Conservation (phyloP, 345 rosid species). For the Hypericum perforatum region DNA sequence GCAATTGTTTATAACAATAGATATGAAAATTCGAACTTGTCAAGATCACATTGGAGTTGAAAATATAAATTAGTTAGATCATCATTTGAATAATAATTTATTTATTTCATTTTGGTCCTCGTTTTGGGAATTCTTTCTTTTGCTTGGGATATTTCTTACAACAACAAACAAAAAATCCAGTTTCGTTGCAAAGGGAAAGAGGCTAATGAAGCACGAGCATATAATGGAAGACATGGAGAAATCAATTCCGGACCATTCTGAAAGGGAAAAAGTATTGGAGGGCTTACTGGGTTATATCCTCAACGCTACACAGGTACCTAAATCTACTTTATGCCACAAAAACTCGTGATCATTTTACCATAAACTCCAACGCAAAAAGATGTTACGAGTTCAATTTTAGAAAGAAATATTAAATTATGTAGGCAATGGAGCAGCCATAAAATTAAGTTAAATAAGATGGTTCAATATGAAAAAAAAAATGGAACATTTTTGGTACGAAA, state of each 20-base stretch:
- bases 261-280: slow-evolving; percentile 53
- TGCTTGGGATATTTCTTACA: neutral
- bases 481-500: neutral
- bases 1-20: too few relatives aligned
- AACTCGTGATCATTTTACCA: too few relatives aligned
- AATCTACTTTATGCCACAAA: neutral
- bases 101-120: too few relatives aligned
- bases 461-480: neutral
- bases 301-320: slow-evolving; percentile 42
- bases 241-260: slow-evolving; percentile 47
- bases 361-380: too few relatives aligned
- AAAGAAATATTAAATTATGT: too few relatives aligned
- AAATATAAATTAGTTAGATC: too few relatives aligned
- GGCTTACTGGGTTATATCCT: slow-evolving; percentile 78
- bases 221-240: slow-evolving; percentile 56
- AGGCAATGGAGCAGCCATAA: too few relatives aligned
- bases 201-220: slow-evolving; percentile 49
- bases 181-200: slow-evolving; percentile 48
- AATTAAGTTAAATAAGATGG: too few relatives aligned
- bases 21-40: too few relatives aligned
- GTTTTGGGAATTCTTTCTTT: neutral
- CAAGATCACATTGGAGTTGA: too few relatives aligned
- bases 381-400: too few relatives aligned
- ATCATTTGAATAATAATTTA: too few relatives aligned
- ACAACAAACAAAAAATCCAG: slow-evolving; percentile 18